phyloP scores from a whole-genome alignment of 139 green algal species.

The Dunaliella sp. region DNA sequence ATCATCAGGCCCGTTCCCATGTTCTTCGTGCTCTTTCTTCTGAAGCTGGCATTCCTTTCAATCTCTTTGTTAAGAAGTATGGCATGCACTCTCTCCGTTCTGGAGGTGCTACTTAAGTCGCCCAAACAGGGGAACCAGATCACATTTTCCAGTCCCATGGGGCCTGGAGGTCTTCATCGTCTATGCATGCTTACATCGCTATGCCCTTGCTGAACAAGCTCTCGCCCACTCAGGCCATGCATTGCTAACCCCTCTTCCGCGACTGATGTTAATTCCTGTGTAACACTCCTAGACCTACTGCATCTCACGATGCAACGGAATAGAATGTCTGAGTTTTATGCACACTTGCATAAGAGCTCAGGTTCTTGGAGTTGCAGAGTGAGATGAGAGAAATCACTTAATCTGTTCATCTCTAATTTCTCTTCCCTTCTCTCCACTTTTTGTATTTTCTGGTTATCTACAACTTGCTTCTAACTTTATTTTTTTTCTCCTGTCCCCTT shows the following conservation, averaged over 20 bases:
- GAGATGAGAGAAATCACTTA: background rate
- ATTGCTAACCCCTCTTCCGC: background rate
- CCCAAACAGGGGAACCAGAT: background rate
- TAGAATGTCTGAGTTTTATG: background rate
- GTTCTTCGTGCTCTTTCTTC: background rate
- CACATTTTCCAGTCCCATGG: background rate
- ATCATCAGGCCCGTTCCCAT: background rate
- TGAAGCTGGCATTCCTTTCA: background rate
- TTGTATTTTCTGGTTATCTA: too few species aligned
- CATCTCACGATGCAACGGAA: background rate
- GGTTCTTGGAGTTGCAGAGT: background rate
- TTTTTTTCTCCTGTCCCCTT: too few species aligned
- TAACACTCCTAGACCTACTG: background rate
- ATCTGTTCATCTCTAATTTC: too few species aligned
- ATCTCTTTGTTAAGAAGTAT: background rate
- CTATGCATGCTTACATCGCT: background rate
- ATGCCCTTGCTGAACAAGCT: background rate
- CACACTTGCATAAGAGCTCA: background rate
- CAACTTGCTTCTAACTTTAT: too few species aligned
- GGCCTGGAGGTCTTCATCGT: background rate
- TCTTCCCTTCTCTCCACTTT: too few species aligned
- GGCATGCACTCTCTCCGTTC: background rate
- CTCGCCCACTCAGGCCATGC: background rate
- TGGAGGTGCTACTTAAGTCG: background rate
- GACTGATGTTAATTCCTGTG: background rate